phyloP scores from a whole-genome alignment of 257 asterid genomes.

The Rubia yunnanensis region DNA sequence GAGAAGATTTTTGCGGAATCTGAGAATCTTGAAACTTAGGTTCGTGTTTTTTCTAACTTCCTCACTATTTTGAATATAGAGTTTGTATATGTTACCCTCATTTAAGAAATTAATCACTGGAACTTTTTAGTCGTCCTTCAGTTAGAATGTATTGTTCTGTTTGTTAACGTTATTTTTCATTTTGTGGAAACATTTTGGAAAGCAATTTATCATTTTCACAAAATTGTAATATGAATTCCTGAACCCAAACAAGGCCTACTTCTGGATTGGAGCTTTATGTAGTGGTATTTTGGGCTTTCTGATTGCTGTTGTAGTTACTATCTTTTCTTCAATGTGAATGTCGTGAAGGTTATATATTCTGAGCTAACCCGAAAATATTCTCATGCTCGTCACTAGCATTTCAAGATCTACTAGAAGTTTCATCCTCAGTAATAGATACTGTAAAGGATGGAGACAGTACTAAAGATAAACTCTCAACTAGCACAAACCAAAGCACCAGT shows the following conservation, averaged over 20 bases:
- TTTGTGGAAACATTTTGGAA: neutral
- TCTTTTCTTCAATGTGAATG: neutral
- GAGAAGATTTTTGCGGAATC: conserved; percentile 85
- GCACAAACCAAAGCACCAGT: conserved; percentile 65
- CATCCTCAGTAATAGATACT: conserved; percentile 27
- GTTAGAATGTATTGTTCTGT: neutral
- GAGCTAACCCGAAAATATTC: neutral
- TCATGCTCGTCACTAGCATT: conserved; percentile 36
- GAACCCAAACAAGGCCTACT: neutral
- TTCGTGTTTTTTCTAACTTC: conserved; percentile 15
- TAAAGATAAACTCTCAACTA: conserved; percentile 75
- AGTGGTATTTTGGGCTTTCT: neutral
- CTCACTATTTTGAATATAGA: neutral
- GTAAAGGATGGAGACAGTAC: conserved; percentile 41
- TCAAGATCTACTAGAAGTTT: conserved; percentile 69
- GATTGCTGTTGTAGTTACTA: neutral
- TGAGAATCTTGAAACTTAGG: conserved; percentile 83
- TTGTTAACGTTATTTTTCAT: neutral
- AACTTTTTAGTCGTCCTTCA: neutral
- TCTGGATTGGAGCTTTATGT: neutral
- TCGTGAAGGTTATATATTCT: no score
- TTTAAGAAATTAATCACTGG: neutral
- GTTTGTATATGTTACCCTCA: neutral
- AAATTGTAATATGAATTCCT: neutral
- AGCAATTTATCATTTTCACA: neutral